Evolutionary conservation across 257 asterid species (phyloP), one percentile per base, ranked within the genome.

Genomic region (Nemophila menziesii): DNA sequence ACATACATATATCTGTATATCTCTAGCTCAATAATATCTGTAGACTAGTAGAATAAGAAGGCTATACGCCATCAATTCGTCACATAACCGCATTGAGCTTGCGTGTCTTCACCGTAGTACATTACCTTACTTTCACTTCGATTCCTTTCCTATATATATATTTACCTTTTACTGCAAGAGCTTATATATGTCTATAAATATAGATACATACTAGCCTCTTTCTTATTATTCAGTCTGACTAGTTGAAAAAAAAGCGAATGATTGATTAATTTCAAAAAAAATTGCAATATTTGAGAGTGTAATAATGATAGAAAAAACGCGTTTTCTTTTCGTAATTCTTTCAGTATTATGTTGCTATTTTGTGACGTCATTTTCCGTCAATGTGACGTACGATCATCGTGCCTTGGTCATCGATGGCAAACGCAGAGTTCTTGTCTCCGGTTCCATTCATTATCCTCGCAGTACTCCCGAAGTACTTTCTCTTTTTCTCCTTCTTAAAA

Each of bases 371-470:
- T 64, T 43, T 40, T 74, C 74, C 58, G 79, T 67, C 39, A 80
- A 52, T 48, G 92, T 77, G 73, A 74, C 85, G 60, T 80, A 80
- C 74, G 93, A 80, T 48, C 70, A 71, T 52, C 70, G 85, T n/a
- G 93, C 93, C 16, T 9, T 80, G 61, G 70, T 74, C 44, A 57
- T 80, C 38, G 79, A 77, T 58, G 93, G 93, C 52, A 42, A 56
- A 50, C 67, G 89, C 13, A 58, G 70, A 20, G 51, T 80, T 12
- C 43, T 80, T 39, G 59, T 80, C 20, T 80, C 93, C 42, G 93
- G 93, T 19, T 80, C 93, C 27, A 74, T 77, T 58, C 93, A 80
- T 36, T 80, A 80, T 69, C 85, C 93, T 12, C 75, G 93, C 51
- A 80, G 93, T 65, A 80, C 93, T 27, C 93, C 89, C 19, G 82